Percentiles rank a stretch among this genome's conserved stretches.
phyloP scores from a whole-genome alignment of 495 filamentous ascomycete genomes.

The Penicillium cosmopolitanum region DNA sequence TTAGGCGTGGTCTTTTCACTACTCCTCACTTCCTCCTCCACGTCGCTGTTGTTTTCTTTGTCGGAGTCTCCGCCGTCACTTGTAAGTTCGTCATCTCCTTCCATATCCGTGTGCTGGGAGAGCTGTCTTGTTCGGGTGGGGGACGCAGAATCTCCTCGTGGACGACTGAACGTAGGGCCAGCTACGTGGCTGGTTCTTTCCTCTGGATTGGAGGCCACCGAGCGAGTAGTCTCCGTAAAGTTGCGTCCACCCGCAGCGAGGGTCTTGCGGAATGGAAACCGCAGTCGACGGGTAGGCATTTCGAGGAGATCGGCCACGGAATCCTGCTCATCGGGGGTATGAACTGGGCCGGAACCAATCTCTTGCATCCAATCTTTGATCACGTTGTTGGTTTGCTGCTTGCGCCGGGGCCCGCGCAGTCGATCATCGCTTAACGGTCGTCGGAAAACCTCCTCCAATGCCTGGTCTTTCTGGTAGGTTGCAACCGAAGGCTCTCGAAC shows the following conservation, averaged over 20 bases:
- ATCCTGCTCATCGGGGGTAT: slow-evolving; percentile 66
- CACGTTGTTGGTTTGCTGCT: slow-evolving; percentile 70
- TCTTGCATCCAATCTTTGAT: slow-evolving; percentile 88
- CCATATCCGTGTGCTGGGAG: slow-evolving; percentile 70
- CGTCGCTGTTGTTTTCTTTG: slow-evolving; percentile 41
- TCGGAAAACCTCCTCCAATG: slow-evolving; percentile 91
- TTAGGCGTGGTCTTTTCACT: slow-evolving; percentile 39
- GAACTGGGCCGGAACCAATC: slow-evolving; percentile 63
- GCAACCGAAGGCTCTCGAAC: slow-evolving; percentile 81
- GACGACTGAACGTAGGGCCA: slow-evolving; percentile 35
- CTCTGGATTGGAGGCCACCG: slow-evolving; percentile 63
- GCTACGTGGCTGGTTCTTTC: slow-evolving; percentile 39
- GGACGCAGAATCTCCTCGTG: slow-evolving; percentile 28
- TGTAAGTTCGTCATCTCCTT: slow-evolving; percentile 90
- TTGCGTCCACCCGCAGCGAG: slow-evolving; percentile 42
- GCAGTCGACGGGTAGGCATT: slow-evolving; percentile 37
- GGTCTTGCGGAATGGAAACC: slow-evolving; percentile 36
- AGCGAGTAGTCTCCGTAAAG: slow-evolving; percentile 55
- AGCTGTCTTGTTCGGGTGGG: slow-evolving; percentile 38
- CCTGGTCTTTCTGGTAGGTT: slow-evolving; percentile 84
- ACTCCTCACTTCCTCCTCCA: slow-evolving; percentile 13
- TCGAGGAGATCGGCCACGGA: slow-evolving; percentile 63
- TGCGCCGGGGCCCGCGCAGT: slow-evolving; percentile 52
- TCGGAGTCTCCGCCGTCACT: slow-evolving; percentile 67
- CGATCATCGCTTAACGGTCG: slow-evolving; percentile 54